These are phyloP conservation scores for Astrothelium macrocarpum DNA, from an alignment of 495 filamentous ascomycete genomes.

Conservation along the genomic window DNA sequence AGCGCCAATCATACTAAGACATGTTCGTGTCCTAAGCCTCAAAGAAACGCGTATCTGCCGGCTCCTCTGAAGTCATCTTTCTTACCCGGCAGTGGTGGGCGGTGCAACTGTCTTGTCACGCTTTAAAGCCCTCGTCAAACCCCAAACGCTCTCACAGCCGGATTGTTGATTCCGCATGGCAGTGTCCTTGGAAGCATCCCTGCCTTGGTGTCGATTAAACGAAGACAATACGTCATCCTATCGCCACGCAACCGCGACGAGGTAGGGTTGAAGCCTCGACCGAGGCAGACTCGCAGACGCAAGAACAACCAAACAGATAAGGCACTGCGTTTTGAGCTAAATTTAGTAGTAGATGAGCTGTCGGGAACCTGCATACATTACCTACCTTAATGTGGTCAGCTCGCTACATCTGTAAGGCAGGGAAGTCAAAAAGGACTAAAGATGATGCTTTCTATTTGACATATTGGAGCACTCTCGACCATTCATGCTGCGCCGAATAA, in stretches of 20 bases:
- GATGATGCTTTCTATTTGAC: too few relatives aligned
- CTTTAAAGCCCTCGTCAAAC: neutral
- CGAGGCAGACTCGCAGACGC: too few relatives aligned
- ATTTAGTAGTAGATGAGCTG: too few relatives aligned
- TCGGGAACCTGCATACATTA: too few relatives aligned
- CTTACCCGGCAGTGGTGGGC: neutral
- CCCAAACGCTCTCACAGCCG: neutral
- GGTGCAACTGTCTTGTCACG: neutral
- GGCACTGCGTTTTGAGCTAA: neutral
- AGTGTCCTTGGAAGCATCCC: neutral
- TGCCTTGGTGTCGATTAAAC: neutral
- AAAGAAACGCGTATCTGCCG: neutral
- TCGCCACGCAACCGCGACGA: neutral
- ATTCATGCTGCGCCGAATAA: too few relatives aligned
- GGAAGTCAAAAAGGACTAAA: too few relatives aligned
- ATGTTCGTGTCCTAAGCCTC: neutral
- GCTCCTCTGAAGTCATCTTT: conserved; percentile 1
- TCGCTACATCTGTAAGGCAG: too few relatives aligned
- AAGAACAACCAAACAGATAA: neutral
- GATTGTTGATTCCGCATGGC: neutral
- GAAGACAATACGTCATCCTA: neutral
- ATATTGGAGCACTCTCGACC: too few relatives aligned
- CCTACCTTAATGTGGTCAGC: too few relatives aligned
- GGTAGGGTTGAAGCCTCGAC: neutral
- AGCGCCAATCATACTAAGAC: neutral